Evolutionary conservation across 257 asterid species (phyloP).

Genomic region (Catharanthus roseus): DNA sequence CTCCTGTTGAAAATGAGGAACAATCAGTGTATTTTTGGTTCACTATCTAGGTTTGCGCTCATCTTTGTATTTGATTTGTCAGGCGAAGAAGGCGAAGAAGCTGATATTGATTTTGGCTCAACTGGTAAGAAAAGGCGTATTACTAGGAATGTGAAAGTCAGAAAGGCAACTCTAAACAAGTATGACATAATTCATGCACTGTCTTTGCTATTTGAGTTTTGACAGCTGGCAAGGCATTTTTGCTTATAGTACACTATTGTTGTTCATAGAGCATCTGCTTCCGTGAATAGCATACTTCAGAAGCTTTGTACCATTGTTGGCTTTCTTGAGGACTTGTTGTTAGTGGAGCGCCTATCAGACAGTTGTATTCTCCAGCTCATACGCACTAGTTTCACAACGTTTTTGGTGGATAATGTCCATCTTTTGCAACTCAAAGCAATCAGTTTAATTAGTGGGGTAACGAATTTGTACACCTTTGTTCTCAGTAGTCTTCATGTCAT

Average conservation of each 20-base stretch:
- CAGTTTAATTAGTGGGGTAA: conserved; percentile 91
- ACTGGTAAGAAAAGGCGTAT: conserved; percentile 77
- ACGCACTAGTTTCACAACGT: conserved; percentile 81
- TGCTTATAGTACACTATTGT: conserved; percentile 1
- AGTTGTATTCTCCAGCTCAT: conserved; percentile 93
- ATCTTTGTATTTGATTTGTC: conserved; percentile 13
- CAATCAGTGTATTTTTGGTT: background rate
- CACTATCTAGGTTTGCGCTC: background rate
- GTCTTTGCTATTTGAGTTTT: background rate
- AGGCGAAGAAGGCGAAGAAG: conserved; percentile 80
- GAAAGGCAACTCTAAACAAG: conserved; percentile 68
- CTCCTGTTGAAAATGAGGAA: background rate
- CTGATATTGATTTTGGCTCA: conserved; percentile 60
- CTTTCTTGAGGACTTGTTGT: conserved; percentile 73
- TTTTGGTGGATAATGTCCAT: conserved; percentile 84
- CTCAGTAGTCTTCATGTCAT: conserved; percentile 21
- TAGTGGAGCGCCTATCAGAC: conserved; percentile 85
- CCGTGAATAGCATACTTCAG: conserved; percentile 74
- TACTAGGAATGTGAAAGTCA: conserved; percentile 48
- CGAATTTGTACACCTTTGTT: conserved; percentile 24
- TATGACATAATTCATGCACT: conserved; percentile 21
- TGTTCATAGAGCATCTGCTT: conserved; percentile 53
- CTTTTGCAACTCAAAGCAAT: conserved; percentile 95
- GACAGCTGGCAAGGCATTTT: background rate
- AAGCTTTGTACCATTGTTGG: conserved; percentile 89